A percentile compares a stretch with the other conserved stretches of the same genome.
phyloP scores from a whole-genome alignment of 83 land plant genomes.

The Isoetes engelmannii region DNA sequence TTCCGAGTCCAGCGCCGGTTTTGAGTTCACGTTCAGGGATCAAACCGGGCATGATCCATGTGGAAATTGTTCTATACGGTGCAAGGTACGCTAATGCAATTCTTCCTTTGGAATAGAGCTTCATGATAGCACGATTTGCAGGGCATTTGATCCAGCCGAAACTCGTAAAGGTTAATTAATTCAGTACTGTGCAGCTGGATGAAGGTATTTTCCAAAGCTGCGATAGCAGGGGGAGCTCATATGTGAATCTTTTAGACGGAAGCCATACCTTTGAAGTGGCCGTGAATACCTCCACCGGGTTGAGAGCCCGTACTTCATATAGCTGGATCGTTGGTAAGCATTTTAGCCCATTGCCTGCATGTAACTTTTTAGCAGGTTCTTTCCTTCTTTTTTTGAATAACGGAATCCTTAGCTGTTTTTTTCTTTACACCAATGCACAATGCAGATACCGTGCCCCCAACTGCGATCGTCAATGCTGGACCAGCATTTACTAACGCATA shows the following conservation, averaged over 20 bases:
- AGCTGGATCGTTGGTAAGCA: constrained; percentile 61
- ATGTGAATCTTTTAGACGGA: constrained; percentile 45
- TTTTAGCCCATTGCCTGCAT: constrained; percentile 4
- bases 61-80: constrained; percentile 18
- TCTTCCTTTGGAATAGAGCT: neutral
- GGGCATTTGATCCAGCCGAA: neutral
- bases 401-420: neutral
- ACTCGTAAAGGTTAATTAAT: neutral
- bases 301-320: constrained; percentile 31
- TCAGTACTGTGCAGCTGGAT: constrained; percentile 49
- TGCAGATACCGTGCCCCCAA: constrained; percentile 69
- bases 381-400: neutral
- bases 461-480: constrained; percentile 46
- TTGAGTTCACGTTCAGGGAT: constrained; percentile 7
- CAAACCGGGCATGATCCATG: constrained; percentile 17
- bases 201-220: constrained; percentile 26
- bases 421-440: neutral
- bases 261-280: constrained; percentile 50
- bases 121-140: neutral
- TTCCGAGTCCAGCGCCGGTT: constrained; percentile 16
- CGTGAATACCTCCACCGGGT: constrained; percentile 34
- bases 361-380: neutral
- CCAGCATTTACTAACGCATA: constrained; percentile 51
- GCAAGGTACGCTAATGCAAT: constrained; percentile 16
- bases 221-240: constrained; percentile 30